Evolutionary conservation across 1,284 basidiomycete species (phyloP).

Genomic region (Kwoniella shivajii): DNA sequence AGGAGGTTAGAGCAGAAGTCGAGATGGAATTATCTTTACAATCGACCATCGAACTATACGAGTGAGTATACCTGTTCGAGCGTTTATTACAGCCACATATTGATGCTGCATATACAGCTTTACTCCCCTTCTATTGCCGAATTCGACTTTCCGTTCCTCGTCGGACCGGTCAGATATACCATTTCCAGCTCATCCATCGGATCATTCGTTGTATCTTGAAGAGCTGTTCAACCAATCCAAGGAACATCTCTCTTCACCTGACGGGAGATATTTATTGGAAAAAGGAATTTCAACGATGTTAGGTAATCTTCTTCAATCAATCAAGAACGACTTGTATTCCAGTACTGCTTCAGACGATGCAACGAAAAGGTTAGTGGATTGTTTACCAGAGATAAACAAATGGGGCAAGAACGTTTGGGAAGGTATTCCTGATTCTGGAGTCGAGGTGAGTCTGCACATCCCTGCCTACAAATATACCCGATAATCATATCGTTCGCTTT

Average conservation of each 20-base stretch:
- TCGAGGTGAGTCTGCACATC: constrained; percentile 41
- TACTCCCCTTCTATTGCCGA: constrained; percentile 41
- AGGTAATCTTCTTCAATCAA: constrained; percentile 22
- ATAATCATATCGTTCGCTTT: neutral
- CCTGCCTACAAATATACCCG: neutral
- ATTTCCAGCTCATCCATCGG: constrained; percentile 32
- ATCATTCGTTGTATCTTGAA: constrained; percentile 34
- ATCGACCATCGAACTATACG: constrained; percentile 23
- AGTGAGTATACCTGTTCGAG: constrained; percentile 24
- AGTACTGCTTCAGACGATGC: neutral
- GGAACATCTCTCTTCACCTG: constrained; percentile 43
- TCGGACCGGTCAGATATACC: constrained; percentile 17
- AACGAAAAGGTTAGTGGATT: constrained; percentile 42
- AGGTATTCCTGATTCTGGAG: constrained; percentile 47
- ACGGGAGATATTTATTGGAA: constrained; percentile 46
- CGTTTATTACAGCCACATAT: neutral
- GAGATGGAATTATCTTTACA: constrained; percentile 31
- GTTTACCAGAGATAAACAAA: constrained; percentile 44
- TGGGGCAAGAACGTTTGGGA: constrained; percentile 53
- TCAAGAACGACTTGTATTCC: constrained; percentile 32
- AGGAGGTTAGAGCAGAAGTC: constrained; percentile 43
- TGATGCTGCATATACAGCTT: constrained; percentile 31
- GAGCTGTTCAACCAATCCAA: constrained; percentile 41
- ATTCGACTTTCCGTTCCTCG: constrained; percentile 11
- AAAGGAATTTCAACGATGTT: constrained; percentile 43